Percentiles rank a stretch among this genome's conserved stretches.
phyloP scores from a whole-genome alignment of 495 filamentous ascomycete species.

The Penicillium maclennaniae region DNA sequence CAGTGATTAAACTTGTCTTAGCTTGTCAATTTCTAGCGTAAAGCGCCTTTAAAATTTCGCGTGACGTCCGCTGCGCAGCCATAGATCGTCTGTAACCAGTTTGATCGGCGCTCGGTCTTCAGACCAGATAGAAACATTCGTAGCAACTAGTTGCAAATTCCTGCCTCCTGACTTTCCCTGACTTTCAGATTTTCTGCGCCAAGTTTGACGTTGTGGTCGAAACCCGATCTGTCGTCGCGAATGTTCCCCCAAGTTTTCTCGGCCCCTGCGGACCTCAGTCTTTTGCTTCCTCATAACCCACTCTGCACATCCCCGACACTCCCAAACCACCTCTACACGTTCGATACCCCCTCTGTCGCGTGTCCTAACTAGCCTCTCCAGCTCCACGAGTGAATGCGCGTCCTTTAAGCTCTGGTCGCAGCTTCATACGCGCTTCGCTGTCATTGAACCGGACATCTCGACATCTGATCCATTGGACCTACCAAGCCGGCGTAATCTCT shows the following conservation, averaged over 20 bases:
- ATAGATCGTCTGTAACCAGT: not conserved
- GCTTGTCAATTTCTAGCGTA: not conserved
- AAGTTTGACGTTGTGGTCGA: not conserved
- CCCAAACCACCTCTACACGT: not conserved
- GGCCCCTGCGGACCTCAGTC: conserved; percentile 13
- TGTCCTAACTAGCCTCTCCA: not conserved
- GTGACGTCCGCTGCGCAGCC: not conserved
- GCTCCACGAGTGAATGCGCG: conserved; percentile 4
- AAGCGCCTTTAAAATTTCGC: not conserved
- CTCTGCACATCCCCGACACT: not conserved
- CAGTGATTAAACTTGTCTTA: not conserved
- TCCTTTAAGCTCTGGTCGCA: conserved; percentile 6
- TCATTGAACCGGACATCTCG: conserved; percentile 5
- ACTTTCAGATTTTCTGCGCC: not conserved
- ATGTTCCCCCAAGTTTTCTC: conserved; percentile 20
- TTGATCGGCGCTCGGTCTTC: not conserved
- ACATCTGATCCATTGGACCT: conserved; percentile 4
- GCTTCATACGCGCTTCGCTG: conserved; percentile 10
- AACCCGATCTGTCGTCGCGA: not conserved
- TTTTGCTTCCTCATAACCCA: conserved; percentile 9
- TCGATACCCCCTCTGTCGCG: not conserved
- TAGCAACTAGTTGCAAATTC: not conserved
- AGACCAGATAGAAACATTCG: not conserved
- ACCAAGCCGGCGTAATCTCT: not conserved
- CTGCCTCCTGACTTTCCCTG: not conserved